phyloP scores from a whole-genome alignment of 192 early-diverging fungal species.

The Linnemannia schmuckeri region DNA sequence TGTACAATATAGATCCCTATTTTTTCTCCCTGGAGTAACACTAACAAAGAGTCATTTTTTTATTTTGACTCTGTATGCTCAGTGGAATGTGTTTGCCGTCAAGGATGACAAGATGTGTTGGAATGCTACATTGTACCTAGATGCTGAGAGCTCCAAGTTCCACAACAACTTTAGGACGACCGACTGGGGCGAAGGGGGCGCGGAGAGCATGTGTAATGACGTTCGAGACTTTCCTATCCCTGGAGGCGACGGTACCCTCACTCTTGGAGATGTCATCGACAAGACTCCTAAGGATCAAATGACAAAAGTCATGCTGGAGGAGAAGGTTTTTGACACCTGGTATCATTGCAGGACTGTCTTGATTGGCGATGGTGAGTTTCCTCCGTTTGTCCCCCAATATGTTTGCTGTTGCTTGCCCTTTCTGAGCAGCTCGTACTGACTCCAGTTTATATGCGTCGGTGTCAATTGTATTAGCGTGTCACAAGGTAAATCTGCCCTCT shows the following conservation, averaged over 20 bases:
- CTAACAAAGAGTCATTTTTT: background rate
- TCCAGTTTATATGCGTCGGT: background rate
- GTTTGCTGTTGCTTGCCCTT: background rate
- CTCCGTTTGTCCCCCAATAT: background rate
- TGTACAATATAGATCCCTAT: too few relatives aligned
- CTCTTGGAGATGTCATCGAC: slow-evolving; percentile 26
- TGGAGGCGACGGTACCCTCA: slow-evolving; percentile 8
- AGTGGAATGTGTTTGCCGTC: slow-evolving; percentile 13
- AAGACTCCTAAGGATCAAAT: slow-evolving; percentile 9
- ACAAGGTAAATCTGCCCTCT: background rate
- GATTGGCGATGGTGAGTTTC: slow-evolving; percentile 35
- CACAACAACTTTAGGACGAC: slow-evolving; percentile 5
- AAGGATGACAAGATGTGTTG: slow-evolving; percentile 13
- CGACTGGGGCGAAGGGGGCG: slow-evolving; percentile 11
- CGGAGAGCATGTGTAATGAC: slow-evolving; percentile 21
- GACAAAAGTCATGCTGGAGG: slow-evolving; percentile 34
- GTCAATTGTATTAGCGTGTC: background rate
- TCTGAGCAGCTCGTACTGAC: background rate
- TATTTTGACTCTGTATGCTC: background rate
- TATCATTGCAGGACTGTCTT: slow-evolving; percentile 27
- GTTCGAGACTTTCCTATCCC: slow-evolving; percentile 22
- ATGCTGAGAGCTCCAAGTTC: background rate
- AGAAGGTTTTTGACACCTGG: slow-evolving; percentile 46
- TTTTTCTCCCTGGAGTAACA: too few relatives aligned
- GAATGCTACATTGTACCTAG: background rate